A percentile compares a stretch with the other conserved stretches of the same genome.
These are phyloP conservation scores for Discostella stelligera DNA, from an alignment of 352 stramenopile species.

Conservation along the genomic window DNA sequence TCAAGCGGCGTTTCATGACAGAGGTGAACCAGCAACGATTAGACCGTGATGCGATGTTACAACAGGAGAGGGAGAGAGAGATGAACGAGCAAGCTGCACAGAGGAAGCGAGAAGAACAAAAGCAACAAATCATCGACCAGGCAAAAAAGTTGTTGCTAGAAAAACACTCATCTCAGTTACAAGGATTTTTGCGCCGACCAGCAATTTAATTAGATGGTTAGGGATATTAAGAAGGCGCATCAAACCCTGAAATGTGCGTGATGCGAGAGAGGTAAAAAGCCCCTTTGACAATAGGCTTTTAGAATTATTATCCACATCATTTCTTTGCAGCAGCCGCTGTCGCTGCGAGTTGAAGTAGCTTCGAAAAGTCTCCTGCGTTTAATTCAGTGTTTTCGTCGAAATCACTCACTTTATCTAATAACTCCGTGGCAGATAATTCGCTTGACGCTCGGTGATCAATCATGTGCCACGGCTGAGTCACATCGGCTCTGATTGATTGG, in stretches of 20 bases:
- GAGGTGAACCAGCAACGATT: slow-evolving; percentile 54
- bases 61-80: slow-evolving; percentile 84
- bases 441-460: slow-evolving; percentile 18
- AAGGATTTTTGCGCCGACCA: slow-evolving; percentile 79
- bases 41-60: slow-evolving; percentile 83
- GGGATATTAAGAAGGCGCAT: too few relatives aligned
- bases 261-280: too few relatives aligned
- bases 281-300: too few relatives aligned
- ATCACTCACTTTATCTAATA: slow-evolving; percentile 23
- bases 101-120: slow-evolving; percentile 85
- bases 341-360: slow-evolving; percentile 23
- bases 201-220: too few relatives aligned
- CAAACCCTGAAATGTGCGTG: too few relatives aligned
- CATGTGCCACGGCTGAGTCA: neutral
- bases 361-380: slow-evolving; percentile 29
- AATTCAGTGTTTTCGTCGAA: slow-evolving; percentile 25
- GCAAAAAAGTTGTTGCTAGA: slow-evolving; percentile 86
- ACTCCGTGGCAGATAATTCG: slow-evolving; percentile 4
- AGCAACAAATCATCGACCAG: slow-evolving; percentile 85
- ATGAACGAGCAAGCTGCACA: slow-evolving; percentile 78
- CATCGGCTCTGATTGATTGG: slow-evolving; percentile 26
- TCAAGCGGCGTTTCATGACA: slow-evolving; percentile 55
- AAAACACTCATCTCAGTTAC: slow-evolving; percentile 85
- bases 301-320: slow-evolving; percentile 1
- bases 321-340: neutral